Percentiles rank a stretch among this genome's conserved stretches.
phyloP scores from a whole-genome alignment of 2,329 filamentous ascomycete genomes.

The Stemphylium vesicarium region DNA sequence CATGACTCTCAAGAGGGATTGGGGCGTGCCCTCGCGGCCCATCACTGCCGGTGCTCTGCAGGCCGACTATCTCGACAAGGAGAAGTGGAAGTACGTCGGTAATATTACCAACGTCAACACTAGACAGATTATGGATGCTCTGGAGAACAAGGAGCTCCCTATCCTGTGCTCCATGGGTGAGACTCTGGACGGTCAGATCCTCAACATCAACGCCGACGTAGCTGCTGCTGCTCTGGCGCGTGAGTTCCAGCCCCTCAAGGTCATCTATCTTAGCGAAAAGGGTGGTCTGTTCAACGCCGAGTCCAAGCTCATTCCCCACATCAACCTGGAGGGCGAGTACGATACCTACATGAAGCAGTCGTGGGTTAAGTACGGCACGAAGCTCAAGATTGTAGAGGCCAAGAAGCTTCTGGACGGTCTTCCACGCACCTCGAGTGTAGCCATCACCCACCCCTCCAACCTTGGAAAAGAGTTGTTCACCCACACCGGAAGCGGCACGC shows the following conservation, averaged over 20 bases:
- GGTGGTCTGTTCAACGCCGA: constrained; percentile 94
- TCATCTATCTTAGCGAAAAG: constrained; percentile 98
- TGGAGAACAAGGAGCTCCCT: constrained; percentile 84
- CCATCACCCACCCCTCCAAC: constrained; percentile 95
- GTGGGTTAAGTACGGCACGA: constrained; percentile 94
- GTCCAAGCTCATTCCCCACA: constrained; percentile 94
- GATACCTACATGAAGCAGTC: constrained; percentile 89
- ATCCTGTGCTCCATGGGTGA: constrained; percentile 97
- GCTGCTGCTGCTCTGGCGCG: constrained; percentile 92
- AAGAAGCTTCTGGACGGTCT: constrained; percentile 90
- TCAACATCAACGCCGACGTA: constrained; percentile 98
- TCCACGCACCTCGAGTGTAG: constrained; percentile 90
- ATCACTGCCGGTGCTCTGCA: constrained; percentile 89
- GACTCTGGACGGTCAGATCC: constrained; percentile 84
- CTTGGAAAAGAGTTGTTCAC: constrained; percentile 97
- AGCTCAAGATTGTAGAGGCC: constrained; percentile 97
- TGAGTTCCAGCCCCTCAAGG: constrained; percentile 89
- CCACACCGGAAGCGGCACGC: constrained; percentile 89
- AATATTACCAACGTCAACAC: constrained; percentile 95
- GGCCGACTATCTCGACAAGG: constrained; percentile 93
- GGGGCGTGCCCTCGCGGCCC: constrained; percentile 86
- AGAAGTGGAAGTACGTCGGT: constrained; percentile 94
- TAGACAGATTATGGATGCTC: constrained; percentile 86
- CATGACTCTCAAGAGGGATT: constrained; percentile 79
- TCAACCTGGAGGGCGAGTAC: constrained; percentile 97